A percentile compares a stretch with the other conserved stretches of the same genome.
These are phyloP conservation scores for Lipomyces chichibuensis DNA, from an alignment of 805 yeast genomes.

Conservation along the genomic window DNA sequence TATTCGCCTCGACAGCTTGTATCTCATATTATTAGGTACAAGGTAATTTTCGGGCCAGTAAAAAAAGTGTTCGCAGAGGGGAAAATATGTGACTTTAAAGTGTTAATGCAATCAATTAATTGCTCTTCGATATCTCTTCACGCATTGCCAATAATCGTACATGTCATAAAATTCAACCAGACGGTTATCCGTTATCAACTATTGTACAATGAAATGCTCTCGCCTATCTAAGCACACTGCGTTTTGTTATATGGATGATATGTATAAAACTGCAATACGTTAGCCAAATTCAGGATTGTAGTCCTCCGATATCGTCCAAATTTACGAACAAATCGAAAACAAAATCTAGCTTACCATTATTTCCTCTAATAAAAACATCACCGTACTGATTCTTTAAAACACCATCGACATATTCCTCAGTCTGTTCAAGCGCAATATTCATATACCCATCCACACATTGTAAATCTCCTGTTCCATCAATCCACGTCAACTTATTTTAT, in stretches of 20 bases:
- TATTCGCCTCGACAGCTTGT: background rate
- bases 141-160: background rate
- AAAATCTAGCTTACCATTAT: slow-evolving; percentile 60
- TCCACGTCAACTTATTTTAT: background rate
- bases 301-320: background rate
- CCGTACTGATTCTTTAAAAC: slow-evolving; percentile 59
- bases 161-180: background rate
- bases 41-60: background rate
- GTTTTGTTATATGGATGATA: background rate
- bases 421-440: slow-evolving; percentile 85
- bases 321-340: background rate
- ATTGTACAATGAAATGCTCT: background rate
- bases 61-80: background rate
- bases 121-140: background rate
- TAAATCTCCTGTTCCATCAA: slow-evolving; percentile 49
- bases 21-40: no score
- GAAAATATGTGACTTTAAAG: background rate
- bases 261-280: background rate
- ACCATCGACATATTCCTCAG: slow-evolving; percentile 65
- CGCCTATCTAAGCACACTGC: background rate
- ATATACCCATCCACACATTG: slow-evolving; percentile 95
- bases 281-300: background rate
- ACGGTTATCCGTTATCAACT: background rate
- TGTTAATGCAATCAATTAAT: background rate
- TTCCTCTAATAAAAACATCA: slow-evolving; percentile 86